These are phyloP conservation scores for Fusarium robinianum DNA, from an alignment of 2,329 filamentous ascomycete genomes.

Conservation along the genomic window DNA sequence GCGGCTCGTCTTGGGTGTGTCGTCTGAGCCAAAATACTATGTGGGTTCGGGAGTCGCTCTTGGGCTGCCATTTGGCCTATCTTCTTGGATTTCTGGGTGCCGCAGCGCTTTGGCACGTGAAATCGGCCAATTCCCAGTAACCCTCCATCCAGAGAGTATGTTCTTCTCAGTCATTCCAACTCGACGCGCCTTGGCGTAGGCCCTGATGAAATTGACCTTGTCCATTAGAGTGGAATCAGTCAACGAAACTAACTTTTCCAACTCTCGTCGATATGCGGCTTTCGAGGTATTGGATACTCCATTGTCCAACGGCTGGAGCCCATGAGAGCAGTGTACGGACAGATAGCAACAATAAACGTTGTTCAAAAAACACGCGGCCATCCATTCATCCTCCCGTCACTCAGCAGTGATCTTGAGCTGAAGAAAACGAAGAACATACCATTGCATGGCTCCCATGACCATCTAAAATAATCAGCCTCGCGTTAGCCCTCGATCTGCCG, in stretches of 20 bases:
- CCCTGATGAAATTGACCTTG: constrained; percentile 17
- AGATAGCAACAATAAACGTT: constrained; percentile 12
- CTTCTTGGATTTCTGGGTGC: constrained; percentile 14
- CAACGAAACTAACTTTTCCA: constrained; percentile 4
- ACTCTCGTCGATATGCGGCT: constrained; percentile 9
- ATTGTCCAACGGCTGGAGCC: constrained; percentile 10
- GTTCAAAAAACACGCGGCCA: constrained; percentile 10
- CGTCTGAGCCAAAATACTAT: constrained; percentile 11
- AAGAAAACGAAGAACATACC: not conserved
- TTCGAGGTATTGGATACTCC: constrained; percentile 11
- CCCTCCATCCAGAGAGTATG: constrained; percentile 17
- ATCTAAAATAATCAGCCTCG: no score
- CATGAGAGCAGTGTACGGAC: constrained; percentile 9
- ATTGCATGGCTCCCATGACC: constrained; percentile 2
- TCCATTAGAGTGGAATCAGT: constrained; percentile 11
- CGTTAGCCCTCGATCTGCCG: no score
- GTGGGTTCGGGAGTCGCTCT: constrained; percentile 10
- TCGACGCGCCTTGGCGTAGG: constrained; percentile 12
- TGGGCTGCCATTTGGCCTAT: constrained; percentile 5
- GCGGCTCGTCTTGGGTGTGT: constrained; percentile 13
- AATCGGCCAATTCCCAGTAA: constrained; percentile 17
- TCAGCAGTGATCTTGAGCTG: not conserved
- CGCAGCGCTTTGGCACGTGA: constrained; percentile 9
- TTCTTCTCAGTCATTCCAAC: constrained; percentile 16
- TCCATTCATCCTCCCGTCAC: constrained; percentile 2